Base-by-base conservation (phyloP, 495 filamentous ascomycete species). In the Podospora pseudocomata region DNA sequence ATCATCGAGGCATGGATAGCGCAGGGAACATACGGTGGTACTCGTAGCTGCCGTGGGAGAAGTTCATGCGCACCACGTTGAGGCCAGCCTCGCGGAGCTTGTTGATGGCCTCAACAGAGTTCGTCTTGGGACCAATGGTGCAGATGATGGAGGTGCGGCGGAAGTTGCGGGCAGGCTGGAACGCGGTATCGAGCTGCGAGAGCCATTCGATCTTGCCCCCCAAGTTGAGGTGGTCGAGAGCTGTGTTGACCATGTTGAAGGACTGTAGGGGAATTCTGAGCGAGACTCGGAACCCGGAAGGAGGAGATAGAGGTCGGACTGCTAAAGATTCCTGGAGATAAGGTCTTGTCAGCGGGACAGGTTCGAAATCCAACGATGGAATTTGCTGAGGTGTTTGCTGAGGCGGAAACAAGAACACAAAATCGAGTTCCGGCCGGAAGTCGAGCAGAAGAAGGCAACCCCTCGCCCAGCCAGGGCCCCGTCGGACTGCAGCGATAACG, bases 71-170 rank as follows among this genome's bases (percentile, higher is more conserved):
- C 70, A 97, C 95, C 69, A 99, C 93, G 80, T 97, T 97, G 70
- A 97, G 88, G 79, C 95, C 95, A 70, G 88, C 89, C 73, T 83
- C 88, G 77, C 94, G 92, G 73, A 99, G 90, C 78, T 89, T 83
- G 80, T 97, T 97, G 82, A 99, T 96, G 77, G 91, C 93, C 85
- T 97, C 91, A 59, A 92, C 90, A 58, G 93, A 96, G 85, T 99
- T 99, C 65, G 96, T 98, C 91, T 99, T 99, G 72, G 95, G 95
- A 63, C 95, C 95, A 80, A 99, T 99, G 77, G 95, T 99, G 81
- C 95, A 91, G 80, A 99, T 97, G 85, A 99, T 99, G 70, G 94
- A 97, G 64, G 96, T 96, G 68, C 96, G 91, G 70, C 95, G 92
- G 78, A 94, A 94, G 83, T 92, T 92, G 83, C 90, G 90, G 60